Evolutionary conservation across 257 asterid genomes (phyloP).

Genomic region (Catharanthus roseus): DNA sequence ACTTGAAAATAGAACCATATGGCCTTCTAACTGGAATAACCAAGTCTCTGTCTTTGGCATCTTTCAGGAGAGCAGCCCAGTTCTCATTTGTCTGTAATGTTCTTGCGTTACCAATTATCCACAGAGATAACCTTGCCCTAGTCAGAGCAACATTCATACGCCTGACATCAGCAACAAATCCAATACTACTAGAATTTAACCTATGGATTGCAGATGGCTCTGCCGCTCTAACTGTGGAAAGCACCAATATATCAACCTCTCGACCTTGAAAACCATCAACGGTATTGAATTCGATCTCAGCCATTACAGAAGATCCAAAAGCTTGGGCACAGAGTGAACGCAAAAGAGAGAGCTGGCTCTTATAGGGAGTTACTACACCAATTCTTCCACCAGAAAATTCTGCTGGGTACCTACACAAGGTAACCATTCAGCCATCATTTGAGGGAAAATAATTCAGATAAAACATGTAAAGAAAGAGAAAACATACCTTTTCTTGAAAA

Average conservation of each 20-base stretch:
- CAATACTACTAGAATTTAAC: constrained; percentile 49
- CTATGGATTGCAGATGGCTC: constrained; percentile 39
- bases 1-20: constrained; percentile 44
- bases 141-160: constrained; percentile 99
- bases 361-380: constrained; percentile 90
- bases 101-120: constrained; percentile 86
- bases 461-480: constrained; percentile 15
- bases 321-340: constrained; percentile 77
- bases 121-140: constrained; percentile 78
- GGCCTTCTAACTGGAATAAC: constrained; percentile 63
- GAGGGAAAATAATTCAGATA: neutral
- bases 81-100: constrained; percentile 62
- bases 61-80: constrained; percentile 85
- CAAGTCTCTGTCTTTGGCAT: constrained; percentile 67
- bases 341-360: constrained; percentile 68
- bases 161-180: constrained; percentile 95
- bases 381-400: constrained; percentile 78
- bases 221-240: constrained; percentile 93
- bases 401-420: constrained; percentile 59
- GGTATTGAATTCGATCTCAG: constrained; percentile 90
- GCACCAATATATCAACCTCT: constrained; percentile 84
- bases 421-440: constrained; percentile 18
- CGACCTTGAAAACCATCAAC: constrained; percentile 99
- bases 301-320: constrained; percentile 73
- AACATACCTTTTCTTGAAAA: constrained; percentile 65